Evolutionary conservation across 257 asterid genomes (phyloP), one percentile per base, ranked within the genome.

Genomic region (Gentiana macrophylla): DNA sequence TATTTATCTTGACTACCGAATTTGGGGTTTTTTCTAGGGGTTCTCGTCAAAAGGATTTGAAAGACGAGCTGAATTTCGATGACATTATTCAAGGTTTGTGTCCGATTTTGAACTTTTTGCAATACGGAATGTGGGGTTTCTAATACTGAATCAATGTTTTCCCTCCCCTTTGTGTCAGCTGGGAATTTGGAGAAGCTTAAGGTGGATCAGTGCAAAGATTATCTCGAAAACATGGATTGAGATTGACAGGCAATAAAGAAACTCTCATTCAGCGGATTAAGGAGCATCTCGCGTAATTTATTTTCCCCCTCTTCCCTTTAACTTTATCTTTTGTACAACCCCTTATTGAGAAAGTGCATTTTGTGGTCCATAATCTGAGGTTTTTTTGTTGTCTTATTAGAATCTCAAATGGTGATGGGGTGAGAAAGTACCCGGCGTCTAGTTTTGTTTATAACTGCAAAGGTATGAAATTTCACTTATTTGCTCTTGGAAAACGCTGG

Each of bases 211-310:
- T 90, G 96, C 70, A 90, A 86, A 77, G 55, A 84, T 68, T 90
- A 90, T 70, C 63, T 86, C 32, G 94, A 75, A 84, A 82, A 64
- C 86, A 86, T 67, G 90, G 79, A 35, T 68, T 90, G 62, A 84
- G 98, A 80, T 69, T 90, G 77, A 72, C 94, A 24, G 98, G 98
- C 35, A 86, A 61, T 49, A 90, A 86, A 57, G 86, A 76, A 47
- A 74, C 64, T 15, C 76, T 86, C 5, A 76, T 82, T 50, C 77
- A 63, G 70, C 70, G 98, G 43, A 90, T 90, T 53, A 74, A 78
- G 73, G 96, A 86, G 77, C 95, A 90, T 62, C 73, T 76, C 4
- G 80, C 77, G 97, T 90, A 82, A 60, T 55, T 33, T 66, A 38
- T 33, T 3, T 44, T 43, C 37, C 48, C 5, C 33, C 56, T 63